Evolutionary conservation across 108 stramenopile genomes (phyloP).

Genomic region (Cyclotella baltica): DNA sequence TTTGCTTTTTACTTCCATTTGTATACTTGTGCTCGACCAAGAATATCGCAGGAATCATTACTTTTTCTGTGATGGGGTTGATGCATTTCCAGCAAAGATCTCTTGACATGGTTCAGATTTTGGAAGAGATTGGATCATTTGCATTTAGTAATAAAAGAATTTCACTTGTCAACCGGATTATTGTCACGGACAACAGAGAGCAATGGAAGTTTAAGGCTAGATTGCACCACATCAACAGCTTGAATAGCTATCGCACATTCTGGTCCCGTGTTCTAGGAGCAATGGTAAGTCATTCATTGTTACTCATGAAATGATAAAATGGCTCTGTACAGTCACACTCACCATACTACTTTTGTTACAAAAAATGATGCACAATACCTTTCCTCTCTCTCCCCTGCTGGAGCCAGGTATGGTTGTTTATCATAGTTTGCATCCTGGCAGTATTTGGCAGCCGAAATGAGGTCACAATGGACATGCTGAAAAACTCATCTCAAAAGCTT

Average conservation of each 20-base stretch:
- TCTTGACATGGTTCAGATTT: conserved; percentile 8
- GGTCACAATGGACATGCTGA: too few species aligned
- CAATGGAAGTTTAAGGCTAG: neutral
- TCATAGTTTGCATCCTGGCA: too few species aligned
- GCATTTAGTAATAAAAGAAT: neutral
- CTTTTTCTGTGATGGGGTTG: conserved; percentile 21
- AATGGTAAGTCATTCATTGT: neutral
- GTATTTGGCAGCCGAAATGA: too few species aligned
- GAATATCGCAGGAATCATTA: conserved; percentile 24
- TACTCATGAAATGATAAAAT: neutral
- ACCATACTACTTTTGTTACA: too few species aligned
- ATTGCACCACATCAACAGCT: neutral
- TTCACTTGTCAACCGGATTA: neutral
- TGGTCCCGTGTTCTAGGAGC: neutral
- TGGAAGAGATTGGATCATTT: conserved; percentile 6
- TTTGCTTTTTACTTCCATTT: conserved; percentile 7
- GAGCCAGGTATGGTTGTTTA: too few species aligned
- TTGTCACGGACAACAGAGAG: too few species aligned
- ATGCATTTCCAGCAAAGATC: conserved; percentile 16
- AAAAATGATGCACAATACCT: too few species aligned
- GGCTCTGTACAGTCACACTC: too few species aligned
- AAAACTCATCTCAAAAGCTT: too few species aligned
- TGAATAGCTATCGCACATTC: neutral
- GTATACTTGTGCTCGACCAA: conserved; percentile 16
- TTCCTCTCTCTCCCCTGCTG: too few species aligned